phyloP scores from a whole-genome alignment of 73 alveolate genomes.

The Symbiodinium natans region DNA sequence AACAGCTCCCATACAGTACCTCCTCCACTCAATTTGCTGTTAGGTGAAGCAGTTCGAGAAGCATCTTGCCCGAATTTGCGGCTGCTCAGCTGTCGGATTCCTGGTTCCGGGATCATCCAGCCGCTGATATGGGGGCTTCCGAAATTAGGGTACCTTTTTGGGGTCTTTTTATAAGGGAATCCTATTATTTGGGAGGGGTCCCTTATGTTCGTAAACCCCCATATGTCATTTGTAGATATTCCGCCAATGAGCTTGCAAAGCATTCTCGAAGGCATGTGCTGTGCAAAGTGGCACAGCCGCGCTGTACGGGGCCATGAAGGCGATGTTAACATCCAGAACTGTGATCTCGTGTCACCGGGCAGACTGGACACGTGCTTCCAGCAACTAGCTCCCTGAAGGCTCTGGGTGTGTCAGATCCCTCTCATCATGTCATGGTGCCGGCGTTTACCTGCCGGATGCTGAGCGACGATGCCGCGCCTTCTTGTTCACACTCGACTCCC shows the following conservation, averaged over 20 bases:
- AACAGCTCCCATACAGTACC: too few relatives aligned
- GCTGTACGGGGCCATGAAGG: conserved; percentile 92
- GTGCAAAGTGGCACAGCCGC: conserved; percentile 93
- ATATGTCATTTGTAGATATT: too few relatives aligned
- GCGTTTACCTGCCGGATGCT: conserved; percentile 73
- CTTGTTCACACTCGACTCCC: too few relatives aligned
- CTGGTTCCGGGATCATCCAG: too few relatives aligned
- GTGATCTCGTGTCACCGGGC: neutral
- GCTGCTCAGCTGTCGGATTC: conserved; percentile 60
- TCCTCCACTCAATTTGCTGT: too few relatives aligned
- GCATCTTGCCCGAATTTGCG: conserved; percentile 65
- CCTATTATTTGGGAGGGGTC: too few relatives aligned
- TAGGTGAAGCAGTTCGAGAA: conserved; percentile 83
- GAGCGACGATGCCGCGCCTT: neutral
- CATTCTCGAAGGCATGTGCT: conserved; percentile 59
- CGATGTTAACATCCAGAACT: neutral
- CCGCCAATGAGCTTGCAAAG: too few relatives aligned
- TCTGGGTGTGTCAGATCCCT: conserved; percentile 72
- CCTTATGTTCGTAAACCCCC: too few relatives aligned
- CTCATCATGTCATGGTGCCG: conserved; percentile 82
- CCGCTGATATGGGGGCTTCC: too few relatives aligned
- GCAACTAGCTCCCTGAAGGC: conserved; percentile 7
- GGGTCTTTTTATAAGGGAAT: too few relatives aligned
- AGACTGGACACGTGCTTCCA: neutral
- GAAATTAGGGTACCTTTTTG: too few relatives aligned